Percentiles rank a stretch among this genome's conserved stretches.
These are phyloP conservation scores for Achlya hypogyna DNA, from an alignment of 352 stramenopile species.

Conservation along the genomic window DNA sequence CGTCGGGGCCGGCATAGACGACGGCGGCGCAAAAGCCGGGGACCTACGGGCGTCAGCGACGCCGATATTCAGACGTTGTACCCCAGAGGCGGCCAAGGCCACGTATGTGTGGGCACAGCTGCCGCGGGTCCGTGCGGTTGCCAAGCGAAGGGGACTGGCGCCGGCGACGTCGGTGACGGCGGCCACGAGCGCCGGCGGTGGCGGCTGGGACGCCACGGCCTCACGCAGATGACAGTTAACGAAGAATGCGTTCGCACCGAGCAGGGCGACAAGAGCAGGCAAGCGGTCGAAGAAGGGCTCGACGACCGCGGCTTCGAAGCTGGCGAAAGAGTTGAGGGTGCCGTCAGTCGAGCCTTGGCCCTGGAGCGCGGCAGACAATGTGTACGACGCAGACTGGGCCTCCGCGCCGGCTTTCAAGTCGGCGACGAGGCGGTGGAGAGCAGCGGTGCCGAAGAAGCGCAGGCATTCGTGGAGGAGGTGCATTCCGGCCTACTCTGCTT, in stretches of 20 bases:
- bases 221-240: neutral
- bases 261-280: too few species aligned
- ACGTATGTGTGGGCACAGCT: too few species aligned
- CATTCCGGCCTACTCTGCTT: neutral
- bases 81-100: too few species aligned
- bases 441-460: neutral
- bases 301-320: neutral
- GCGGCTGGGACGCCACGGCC: neutral
- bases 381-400: slow-evolving; percentile 4
- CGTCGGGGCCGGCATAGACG: neutral
- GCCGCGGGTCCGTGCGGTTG: too few species aligned
- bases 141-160: too few species aligned
- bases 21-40: neutral
- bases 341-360: neutral
- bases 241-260: neutral
- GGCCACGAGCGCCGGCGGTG: neutral
- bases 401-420: neutral
- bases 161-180: neutral
- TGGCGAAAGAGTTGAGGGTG: neutral
- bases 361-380: neutral
- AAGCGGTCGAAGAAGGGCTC: neutral
- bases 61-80: too few species aligned
- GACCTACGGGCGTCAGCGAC: too few species aligned
- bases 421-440: neutral
- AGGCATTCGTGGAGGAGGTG: neutral